Evolutionary conservation across 805 yeast genomes (phyloP).

Genomic region (Komagataella phaffii): DNA sequence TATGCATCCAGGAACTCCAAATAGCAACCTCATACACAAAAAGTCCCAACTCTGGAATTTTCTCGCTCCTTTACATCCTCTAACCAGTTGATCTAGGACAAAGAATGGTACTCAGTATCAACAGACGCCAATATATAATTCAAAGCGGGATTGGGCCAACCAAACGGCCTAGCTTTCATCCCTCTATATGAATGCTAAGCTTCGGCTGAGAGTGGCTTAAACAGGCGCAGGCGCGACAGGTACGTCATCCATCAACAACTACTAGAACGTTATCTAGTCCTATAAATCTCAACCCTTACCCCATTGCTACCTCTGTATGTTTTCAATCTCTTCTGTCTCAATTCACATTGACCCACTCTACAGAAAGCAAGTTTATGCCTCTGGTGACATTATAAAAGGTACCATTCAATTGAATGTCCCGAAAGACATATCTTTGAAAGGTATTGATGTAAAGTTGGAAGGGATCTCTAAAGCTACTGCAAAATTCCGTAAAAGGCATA

Average conservation of each 20-base stretch:
- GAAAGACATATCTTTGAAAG: slow-evolving; percentile 26
- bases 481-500: slow-evolving; percentile 4
- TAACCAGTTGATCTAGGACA: not conserved
- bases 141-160: no score
- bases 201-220: not conserved
- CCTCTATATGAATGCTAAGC: not conserved
- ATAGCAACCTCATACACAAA: no score
- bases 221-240: not conserved
- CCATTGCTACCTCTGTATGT: not conserved
- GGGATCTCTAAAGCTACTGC: slow-evolving; percentile 23
- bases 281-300: not conserved
- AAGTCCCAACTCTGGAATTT: not conserved
- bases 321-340: not conserved
- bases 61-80: not conserved
- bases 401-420: slow-evolving; percentile 23
- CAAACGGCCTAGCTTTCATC: not conserved
- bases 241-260: not conserved
- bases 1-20: not conserved
- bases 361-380: not conserved
- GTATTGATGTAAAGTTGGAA: slow-evolving; percentile 37
- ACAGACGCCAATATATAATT: no score
- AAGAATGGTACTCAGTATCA: not conserved
- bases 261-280: not conserved
- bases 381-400: slow-evolving; percentile 26
- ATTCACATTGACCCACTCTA: not conserved